Percentiles rank a stretch among this genome's conserved stretches.
These are phyloP conservation scores for Kuraishia molischiana DNA, from an alignment of 805 yeast species.

Conservation along the genomic window DNA sequence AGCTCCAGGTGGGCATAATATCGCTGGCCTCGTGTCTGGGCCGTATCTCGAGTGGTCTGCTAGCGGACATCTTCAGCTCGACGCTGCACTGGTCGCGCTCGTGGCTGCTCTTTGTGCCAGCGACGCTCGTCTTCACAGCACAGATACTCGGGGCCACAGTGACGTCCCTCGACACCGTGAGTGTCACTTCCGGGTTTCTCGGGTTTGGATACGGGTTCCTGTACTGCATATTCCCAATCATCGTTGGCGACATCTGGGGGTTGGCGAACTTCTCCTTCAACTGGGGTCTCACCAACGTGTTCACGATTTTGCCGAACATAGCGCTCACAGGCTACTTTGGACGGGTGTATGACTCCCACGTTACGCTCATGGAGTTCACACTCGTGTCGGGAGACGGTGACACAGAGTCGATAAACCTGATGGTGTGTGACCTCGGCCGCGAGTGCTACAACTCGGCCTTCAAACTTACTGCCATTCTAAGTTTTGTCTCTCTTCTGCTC, in stretches of 20 bases:
- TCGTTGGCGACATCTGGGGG: slow-evolving; percentile 68
- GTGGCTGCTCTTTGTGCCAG: slow-evolving; percentile 45
- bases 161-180: slow-evolving; percentile 25
- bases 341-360: slow-evolving; percentile 42
- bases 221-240: slow-evolving; percentile 67
- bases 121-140: slow-evolving; percentile 32
- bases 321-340: slow-evolving; percentile 59
- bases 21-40: slow-evolving; percentile 63
- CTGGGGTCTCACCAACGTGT: slow-evolving; percentile 63
- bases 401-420: background rate
- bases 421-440: background rate
- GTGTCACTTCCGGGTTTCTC: slow-evolving; percentile 41
- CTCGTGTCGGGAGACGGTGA: background rate
- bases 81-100: slow-evolving; percentile 21
- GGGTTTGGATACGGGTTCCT: slow-evolving; percentile 70
- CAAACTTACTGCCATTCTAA: background rate
- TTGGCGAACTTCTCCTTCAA: slow-evolving; percentile 55
- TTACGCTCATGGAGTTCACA: slow-evolving; percentile 4
- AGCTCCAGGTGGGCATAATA: slow-evolving; percentile 62
- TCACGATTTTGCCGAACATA: slow-evolving; percentile 56
- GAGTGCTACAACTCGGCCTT: background rate
- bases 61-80: slow-evolving; percentile 49
- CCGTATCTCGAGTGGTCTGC: slow-evolving; percentile 49
- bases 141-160: slow-evolving; percentile 37
- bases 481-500: background rate